A percentile compares a stretch with the other conserved stretches of the same genome.
Conservation (phyloP, 2,329 filamentous ascomycete genomes). For the Venturia carpophila region DNA sequence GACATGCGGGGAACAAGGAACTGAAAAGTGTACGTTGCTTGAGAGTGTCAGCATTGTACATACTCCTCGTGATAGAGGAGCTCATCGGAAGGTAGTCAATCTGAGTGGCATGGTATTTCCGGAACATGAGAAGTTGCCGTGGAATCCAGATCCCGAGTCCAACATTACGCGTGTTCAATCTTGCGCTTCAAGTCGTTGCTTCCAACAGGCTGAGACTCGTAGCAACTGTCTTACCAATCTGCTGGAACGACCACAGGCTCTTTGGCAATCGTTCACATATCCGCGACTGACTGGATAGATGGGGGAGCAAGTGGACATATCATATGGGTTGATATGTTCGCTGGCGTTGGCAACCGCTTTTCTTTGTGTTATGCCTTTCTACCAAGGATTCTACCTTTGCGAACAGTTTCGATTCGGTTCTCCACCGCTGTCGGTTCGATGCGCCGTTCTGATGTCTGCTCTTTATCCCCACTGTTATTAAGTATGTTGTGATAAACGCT, state of each 20-base stretch:
- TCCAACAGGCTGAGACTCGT: not conserved
- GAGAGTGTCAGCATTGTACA: not conserved
- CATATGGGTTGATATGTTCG: constrained; percentile 21
- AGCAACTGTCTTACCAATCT: not conserved
- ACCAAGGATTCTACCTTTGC: constrained; percentile 22
- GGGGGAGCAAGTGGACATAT: constrained; percentile 21
- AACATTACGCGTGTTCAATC: not conserved
- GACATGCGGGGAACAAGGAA: not conserved
- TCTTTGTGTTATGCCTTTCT: constrained; percentile 22
- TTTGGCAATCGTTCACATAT: constrained; percentile 21
- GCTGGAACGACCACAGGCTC: constrained; percentile 2
- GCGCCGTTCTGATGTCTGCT: constrained; percentile 26
- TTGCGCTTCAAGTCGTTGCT: not conserved
- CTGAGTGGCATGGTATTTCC: not conserved
- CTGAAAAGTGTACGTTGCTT: not conserved
- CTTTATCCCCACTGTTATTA: constrained; percentile 25
- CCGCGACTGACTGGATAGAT: constrained; percentile 21
- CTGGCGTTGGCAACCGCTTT: constrained; percentile 21
- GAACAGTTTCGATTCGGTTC: constrained; percentile 24
- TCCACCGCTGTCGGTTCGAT: constrained; percentile 24
- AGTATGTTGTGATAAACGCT: too few relatives aligned
- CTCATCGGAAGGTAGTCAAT: not conserved
- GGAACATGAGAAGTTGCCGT: not conserved
- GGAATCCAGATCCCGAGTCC: not conserved
- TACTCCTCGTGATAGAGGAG: not conserved